These are phyloP conservation scores for Sporormia fimetaria DNA, from an alignment of 495 filamentous ascomycete species.

Conservation along the genomic window DNA sequence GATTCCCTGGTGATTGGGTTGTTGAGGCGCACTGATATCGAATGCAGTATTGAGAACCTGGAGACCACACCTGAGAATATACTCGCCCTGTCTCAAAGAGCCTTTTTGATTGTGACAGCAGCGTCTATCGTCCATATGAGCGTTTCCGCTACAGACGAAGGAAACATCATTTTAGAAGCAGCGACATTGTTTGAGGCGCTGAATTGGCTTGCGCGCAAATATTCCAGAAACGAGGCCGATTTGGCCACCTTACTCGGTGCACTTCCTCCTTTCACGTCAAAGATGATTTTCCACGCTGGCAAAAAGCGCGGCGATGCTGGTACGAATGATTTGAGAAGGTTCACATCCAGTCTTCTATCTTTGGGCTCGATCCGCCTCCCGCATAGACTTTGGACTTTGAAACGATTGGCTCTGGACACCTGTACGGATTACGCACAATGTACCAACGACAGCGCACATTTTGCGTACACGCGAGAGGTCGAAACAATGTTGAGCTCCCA, in stretches of 20 bases:
- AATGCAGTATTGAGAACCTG: constrained; percentile 4
- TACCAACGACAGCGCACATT: constrained; percentile 10
- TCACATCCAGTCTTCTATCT: constrained; percentile 9
- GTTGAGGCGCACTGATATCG: constrained; percentile 6
- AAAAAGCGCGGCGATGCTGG: too few species aligned
- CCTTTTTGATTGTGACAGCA: constrained; percentile 13
- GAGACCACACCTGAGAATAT: constrained; percentile 6
- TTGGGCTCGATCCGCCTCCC: constrained; percentile 1
- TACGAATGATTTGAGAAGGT: constrained; percentile 22
- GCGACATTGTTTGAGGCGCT: too few species aligned
- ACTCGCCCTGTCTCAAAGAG: constrained; percentile 9
- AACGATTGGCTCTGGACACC: constrained; percentile 16
- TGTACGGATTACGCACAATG: constrained; percentile 17
- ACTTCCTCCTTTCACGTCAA: too few species aligned
- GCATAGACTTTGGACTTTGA: constrained; percentile 16
- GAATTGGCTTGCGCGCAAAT: too few species aligned
- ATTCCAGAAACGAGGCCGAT: too few species aligned
- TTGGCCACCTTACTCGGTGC: too few species aligned
- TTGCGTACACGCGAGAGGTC: constrained; percentile 14
- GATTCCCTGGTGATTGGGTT: constrained; percentile 13
- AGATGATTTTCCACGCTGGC: too few species aligned
- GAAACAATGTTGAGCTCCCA: constrained; percentile 11
- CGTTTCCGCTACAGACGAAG: too few species aligned
- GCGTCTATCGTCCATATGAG: too few species aligned
- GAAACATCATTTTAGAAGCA: too few species aligned